Base-by-base conservation (phyloP, 345 rosid species). In the Heritiera littoralis region DNA sequence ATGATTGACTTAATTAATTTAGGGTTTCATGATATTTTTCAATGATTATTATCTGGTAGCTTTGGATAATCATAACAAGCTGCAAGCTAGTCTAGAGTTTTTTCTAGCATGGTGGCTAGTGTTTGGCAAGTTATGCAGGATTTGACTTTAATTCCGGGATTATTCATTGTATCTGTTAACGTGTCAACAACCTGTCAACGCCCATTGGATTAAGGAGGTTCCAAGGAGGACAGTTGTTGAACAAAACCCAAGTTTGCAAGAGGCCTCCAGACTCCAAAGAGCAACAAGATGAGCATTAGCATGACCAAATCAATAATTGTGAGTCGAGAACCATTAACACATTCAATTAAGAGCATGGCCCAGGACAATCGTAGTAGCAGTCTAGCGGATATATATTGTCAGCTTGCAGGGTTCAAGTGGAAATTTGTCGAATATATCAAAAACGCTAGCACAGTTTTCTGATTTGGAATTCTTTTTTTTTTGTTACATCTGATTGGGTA, bases 121-220 rank as follows among this genome's bases (percentile, higher is more conserved):
- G 55, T 59, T 72, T 6, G 58, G 30, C 64, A 49, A 51, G 55
- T 51, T n/a, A 23, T 60, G 63, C 48, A 51, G 64, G 55, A 73
- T 46, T 81, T 63, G 75, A 84, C 79, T 77, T 45, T 20, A 15
- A 30, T n/a, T 32, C 17, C 30, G 58, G 51, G 14, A n/a, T 20
- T 43, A 67, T 43, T 7, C 72, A 66, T 2, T 66, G 51, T 23
- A 7, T 23, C 40, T 49, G 74, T 49, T 49, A 48, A 51, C 43
- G 59, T 71, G 75, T 69, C 56, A 69, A 18, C 74, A 6, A 68
- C 9, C 11, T 6, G 20, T 6, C 13, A 28, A 7, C 11, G 48
- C 18, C 40, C 55, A 51, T 28, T 28, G 43, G 7, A 14, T 70
- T 70, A 70, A 48, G 59, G 40, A 28, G 55, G 17, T 28, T 61